phyloP scores from a whole-genome alignment of 2,329 filamentous ascomycete genomes.

The Pseudogymnoascus sp. region DNA sequence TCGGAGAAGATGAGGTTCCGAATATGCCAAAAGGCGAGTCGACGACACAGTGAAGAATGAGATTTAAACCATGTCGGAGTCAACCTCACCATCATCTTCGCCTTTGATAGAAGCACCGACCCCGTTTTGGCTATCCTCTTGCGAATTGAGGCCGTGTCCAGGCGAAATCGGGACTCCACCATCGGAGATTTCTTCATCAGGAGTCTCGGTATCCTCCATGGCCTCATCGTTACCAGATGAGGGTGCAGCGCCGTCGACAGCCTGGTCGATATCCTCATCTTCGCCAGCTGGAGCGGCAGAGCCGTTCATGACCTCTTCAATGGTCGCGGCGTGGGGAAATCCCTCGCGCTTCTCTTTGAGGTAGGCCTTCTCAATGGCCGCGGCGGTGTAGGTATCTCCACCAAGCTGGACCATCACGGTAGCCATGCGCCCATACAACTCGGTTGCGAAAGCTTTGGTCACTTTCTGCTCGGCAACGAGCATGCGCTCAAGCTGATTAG shows the following conservation, averaged over 20 bases:
- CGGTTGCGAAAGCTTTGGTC: too few species aligned
- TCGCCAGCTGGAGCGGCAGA: not conserved
- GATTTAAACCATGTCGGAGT: not conserved
- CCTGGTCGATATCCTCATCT: not conserved
- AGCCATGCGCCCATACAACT: too few species aligned
- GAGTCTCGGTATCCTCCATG: not conserved
- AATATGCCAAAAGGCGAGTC: not conserved
- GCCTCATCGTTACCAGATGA: not conserved
- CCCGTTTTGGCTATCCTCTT: too few species aligned
- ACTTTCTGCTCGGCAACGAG: not conserved
- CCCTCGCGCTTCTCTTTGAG: not conserved
- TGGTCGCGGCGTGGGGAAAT: not conserved
- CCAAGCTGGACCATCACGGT: not conserved
- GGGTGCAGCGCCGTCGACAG: not conserved
- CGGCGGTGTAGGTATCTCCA: not conserved
- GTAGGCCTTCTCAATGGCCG: not conserved
- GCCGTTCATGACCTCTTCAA: not conserved
- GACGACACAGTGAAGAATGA: not conserved
- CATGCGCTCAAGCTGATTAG: slow-evolving; percentile 5
- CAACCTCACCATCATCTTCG: not conserved
- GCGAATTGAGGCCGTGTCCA: not conserved
- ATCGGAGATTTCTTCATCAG: not conserved
- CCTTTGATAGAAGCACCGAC: too few species aligned
- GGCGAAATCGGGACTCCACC: not conserved
- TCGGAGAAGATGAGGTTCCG: not conserved